phyloP scores from a whole-genome alignment of 2,329 filamentous ascomycete genomes.

The Bipolaris bicolor region DNA sequence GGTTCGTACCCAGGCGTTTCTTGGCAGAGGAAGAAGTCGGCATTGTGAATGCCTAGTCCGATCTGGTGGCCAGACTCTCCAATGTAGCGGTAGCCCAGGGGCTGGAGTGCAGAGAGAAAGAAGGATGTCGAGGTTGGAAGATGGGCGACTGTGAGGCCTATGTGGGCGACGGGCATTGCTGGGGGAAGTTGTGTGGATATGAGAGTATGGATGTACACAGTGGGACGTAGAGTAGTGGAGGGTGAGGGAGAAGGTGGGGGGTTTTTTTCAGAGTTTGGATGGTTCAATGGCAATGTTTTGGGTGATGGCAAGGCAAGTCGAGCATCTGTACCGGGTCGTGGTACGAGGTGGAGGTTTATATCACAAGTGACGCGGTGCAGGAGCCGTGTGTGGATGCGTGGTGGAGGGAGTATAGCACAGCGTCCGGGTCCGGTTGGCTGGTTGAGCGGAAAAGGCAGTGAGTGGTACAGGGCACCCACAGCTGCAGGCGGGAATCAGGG shows the following conservation, averaged over 20 bases:
- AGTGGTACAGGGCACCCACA: constrained; percentile 41
- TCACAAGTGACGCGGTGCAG: constrained; percentile 22
- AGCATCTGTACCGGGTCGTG: constrained; percentile 12
- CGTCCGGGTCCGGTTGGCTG: constrained; percentile 33
- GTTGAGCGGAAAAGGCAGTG: constrained; percentile 33
- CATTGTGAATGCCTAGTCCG: constrained; percentile 64
- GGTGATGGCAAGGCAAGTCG: neutral
- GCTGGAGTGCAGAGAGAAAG: constrained; percentile 78
- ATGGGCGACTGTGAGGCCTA: constrained; percentile 73
- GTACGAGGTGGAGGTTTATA: constrained; percentile 44
- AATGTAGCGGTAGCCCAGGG: constrained; percentile 76
- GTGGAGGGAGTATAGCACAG: constrained; percentile 33
- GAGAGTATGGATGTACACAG: constrained; percentile 23
- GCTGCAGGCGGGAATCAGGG: constrained; percentile 44
- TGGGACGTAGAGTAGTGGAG: constrained; percentile 12
- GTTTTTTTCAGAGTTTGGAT: constrained; percentile 13
- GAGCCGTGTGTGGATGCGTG: constrained; percentile 34
- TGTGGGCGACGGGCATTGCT: constrained; percentile 66
- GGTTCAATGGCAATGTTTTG: neutral
- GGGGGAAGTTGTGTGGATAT: constrained; percentile 20
- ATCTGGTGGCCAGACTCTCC: constrained; percentile 66
- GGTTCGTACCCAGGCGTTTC: constrained; percentile 62
- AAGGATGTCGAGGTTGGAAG: constrained; percentile 82
- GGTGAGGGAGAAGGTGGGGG: constrained; percentile 17
- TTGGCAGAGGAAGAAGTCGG: constrained; percentile 70